Base-by-base conservation (phyloP, 2,329 filamentous ascomycete species). In the Orbilia quercus region DNA sequence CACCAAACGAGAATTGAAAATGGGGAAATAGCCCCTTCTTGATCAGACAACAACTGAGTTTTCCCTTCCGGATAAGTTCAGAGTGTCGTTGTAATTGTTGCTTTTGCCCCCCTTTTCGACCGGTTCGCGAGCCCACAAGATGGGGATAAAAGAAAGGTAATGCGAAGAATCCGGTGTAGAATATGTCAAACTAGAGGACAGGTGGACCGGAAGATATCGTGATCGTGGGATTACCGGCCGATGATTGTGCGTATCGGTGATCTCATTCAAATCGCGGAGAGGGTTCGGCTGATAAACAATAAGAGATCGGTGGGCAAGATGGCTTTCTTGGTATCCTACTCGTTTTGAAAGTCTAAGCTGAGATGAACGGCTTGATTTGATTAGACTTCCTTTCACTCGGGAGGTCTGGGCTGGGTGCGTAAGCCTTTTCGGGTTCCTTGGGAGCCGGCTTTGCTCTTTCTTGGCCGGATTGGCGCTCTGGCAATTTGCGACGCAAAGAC, bases 401-500 rank as follows among this genome's bases (percentile, higher is more conserved):
- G 58, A 65, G 40, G 51, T 59, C 59, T 65, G 67, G 59, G 65
- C 65, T 70, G 65, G 66, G 53, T 72, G 59, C 67, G 67, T 72
- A 72, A 72, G 67, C 67, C 67, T 72, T 72, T 72, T 72, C 54
- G 67, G 67, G 67, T 65, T 58, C 58, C 66, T 71, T 71, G 66
- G 66, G 34, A 44, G 58, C 67, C 59, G 67, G 23, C 67, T 72
- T 72, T 72, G 67, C 67, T 72, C 54, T 59, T 59, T 59, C 67
- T 72, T 72, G 67, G 67, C 67, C 20, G 42, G 51, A 28, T 72
- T 59, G 67, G 58, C 58, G 45, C 14, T 71, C 57, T 42, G 63
- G 55, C 57, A 50, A 31, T 31, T 12, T 71, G 48, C 20, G 34
- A 48, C 34, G 42, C n/a, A 64, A 59, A 44, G 28, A 34, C 40